These are phyloP conservation scores for Oryza punctata DNA, from an alignment of 176 grass and related monocot genomes.

Conservation along the genomic window DNA sequence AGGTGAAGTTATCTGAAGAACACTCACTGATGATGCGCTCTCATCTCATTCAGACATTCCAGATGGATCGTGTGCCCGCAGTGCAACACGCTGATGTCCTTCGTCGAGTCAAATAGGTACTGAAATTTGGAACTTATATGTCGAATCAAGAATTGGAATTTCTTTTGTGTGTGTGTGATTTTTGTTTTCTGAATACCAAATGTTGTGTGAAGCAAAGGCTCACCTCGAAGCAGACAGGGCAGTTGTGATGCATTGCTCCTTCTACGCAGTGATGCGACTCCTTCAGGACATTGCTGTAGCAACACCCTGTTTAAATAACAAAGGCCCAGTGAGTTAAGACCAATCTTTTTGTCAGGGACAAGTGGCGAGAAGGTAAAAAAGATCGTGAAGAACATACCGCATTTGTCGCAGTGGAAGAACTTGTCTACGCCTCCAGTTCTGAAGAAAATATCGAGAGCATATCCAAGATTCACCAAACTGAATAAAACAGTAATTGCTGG, in stretches of 20 bases:
- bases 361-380: neutral
- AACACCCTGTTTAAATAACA: constrained; percentile 61
- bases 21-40: constrained; percentile 69
- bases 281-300: constrained; percentile 66
- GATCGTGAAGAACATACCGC: constrained; percentile 39
- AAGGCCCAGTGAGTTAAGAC: neutral
- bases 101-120: constrained; percentile 88
- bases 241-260: constrained; percentile 92
- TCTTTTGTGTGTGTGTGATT: neutral
- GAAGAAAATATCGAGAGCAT: neutral
- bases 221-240: constrained; percentile 93
- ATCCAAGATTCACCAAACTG: constrained; percentile 21
- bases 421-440: constrained; percentile 71
- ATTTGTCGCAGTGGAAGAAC: constrained; percentile 77
- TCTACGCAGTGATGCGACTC: constrained; percentile 74
- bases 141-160: neutral
- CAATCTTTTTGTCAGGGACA: neutral
- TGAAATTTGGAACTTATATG: constrained; percentile 21
- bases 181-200: neutral
- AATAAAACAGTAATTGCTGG: neutral
- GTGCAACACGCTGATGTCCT: constrained; percentile 67
- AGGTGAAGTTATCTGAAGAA: neutral
- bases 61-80: constrained; percentile 89
- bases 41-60: constrained; percentile 80
- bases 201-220: neutral